Evolutionary conservation across 2,329 filamentous ascomycete species (phyloP), one percentile per base, ranked within the genome.

Genomic region (Clonostachys solani): DNA sequence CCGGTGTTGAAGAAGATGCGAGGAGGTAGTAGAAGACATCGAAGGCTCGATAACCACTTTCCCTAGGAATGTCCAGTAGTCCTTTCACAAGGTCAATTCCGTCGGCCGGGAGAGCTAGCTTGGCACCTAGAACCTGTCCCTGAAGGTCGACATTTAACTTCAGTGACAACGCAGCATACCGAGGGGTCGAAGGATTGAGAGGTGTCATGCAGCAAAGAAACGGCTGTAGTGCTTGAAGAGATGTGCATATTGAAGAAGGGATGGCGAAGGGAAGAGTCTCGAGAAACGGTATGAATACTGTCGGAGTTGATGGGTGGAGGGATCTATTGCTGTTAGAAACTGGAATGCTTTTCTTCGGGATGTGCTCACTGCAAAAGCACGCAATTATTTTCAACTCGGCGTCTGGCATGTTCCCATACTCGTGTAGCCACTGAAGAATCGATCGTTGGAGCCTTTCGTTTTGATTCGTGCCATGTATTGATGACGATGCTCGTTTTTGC

Each of bases 1-100:
- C 86, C 5, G 87, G 83, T 2, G 89, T 94, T 0, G 94, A 95
- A 1, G 89, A 87, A 16, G 88, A 91, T 1, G 92, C 95, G 40
- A 97, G 77, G 1, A 99, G 81, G 59, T 96, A 97, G 71, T 99
- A 97, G 62, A 99, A 97, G 44, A 95, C 94, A 61, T 99, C 92
- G 57, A 99, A 99, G 5, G 92, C 94, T 52, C 94, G 85, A 66
- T 90, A 90, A 12, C 94, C 94, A 7, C 82, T 61, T 60, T 96
- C 84, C 0, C 83, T 67, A 0, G 94, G 89, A 15, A 99, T 82
- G 48, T 87, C 83, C 15, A 96, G 73, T 12, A 99, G 74, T 40
- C 92, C 94, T 51, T 83, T 83, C 17, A 77, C 70, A 0, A 91
- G 92, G 62, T 99, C 89, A 50, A 99, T 87, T 16, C 94, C 94